Base-by-base conservation (phyloP, 345 rosid species). In the Dipteronia sinensis region DNA sequence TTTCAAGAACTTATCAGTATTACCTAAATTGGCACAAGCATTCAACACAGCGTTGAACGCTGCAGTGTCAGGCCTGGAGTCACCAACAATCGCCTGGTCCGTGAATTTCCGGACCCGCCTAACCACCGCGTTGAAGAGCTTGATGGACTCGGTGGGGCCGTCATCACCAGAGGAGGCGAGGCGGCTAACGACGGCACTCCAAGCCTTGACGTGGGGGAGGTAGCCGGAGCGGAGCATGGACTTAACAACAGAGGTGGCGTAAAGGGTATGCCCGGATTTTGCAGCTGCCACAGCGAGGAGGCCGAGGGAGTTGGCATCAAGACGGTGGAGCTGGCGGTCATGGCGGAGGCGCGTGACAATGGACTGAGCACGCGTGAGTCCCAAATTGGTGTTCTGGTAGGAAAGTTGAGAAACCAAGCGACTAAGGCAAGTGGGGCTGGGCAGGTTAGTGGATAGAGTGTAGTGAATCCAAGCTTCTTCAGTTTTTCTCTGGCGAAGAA, bases 141-240 rank as follows among this genome's bases (percentile, higher is more conserved):
- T 87, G 34, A 95, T 40, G 4, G 99, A 90, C 44, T 86, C 87
- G 0, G 62, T 63, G 15, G 99, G 96, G 10, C 94, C 95, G 20
- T 89, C 95, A 23, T 91, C 95, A 34, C 86, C 86, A 10, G 89
- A 79, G 69, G 90, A 77, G 65, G 97, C 82, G 64, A 95, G 94
- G 72, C 84, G 91, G 76, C 92, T 87, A 71, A 93, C 89, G 51
- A 92, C 95, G 65, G 99, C 91, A 56, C 93, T 87, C 97, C 97
- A 95, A 0, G 98, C 98, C 80, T 90, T 95, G 38, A 95, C 93
- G 65, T 93, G 97, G 2, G 99, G 99, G 34, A 95, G 85, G 85
- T 93, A 93, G 9, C 98, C 94, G 0, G 98, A 93, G 31, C 98
- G 96, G 66, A 95, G 91, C 97, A 95, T 93, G 71, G 97, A 95